phyloP scores from a whole-genome alignment of 352 stramenopile genomes.

The Elongisporangium anandrum region DNA sequence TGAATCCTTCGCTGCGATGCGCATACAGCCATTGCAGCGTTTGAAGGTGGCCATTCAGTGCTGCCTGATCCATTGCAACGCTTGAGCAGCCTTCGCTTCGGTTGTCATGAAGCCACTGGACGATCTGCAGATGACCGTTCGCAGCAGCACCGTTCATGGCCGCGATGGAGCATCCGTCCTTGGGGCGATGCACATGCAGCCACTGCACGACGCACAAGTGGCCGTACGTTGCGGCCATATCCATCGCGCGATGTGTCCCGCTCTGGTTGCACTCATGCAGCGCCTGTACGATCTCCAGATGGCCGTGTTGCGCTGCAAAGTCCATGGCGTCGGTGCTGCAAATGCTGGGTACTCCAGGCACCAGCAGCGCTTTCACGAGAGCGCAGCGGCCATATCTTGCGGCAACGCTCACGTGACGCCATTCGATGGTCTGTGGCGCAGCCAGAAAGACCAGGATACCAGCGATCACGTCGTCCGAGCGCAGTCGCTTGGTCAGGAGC shows the following conservation, averaged over 20 bases:
- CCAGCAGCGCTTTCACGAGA: neutral
- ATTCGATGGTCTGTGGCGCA: neutral
- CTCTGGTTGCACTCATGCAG: neutral
- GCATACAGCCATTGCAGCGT: conserved; percentile 51
- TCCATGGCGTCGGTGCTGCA: conserved; percentile 2
- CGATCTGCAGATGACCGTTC: conserved; percentile 46
- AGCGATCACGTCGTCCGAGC: neutral
- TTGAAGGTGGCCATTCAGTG: conserved; percentile 40
- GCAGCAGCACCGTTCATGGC: conserved; percentile 62
- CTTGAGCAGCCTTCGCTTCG: conserved; percentile 52
- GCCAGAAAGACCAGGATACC: neutral
- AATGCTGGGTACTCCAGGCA: neutral
- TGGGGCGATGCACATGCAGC: conserved; percentile 40
- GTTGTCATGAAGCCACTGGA: conserved; percentile 52
- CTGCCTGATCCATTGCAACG: conserved; percentile 56
- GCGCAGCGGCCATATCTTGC: neutral
- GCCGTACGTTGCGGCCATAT: conserved; percentile 60
- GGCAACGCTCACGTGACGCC: neutral
- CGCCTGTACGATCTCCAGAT: neutral
- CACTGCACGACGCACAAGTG: conserved; percentile 51
- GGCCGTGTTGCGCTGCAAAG: conserved; percentile 1
- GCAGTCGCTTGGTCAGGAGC: neutral
- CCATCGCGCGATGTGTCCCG: conserved; percentile 23
- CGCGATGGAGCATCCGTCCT: conserved; percentile 47
- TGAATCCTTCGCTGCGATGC: conserved; percentile 51